These are phyloP conservation scores for Isoetes taiwanensis DNA, from an alignment of 75 land plant species.

Conservation along the genomic window DNA sequence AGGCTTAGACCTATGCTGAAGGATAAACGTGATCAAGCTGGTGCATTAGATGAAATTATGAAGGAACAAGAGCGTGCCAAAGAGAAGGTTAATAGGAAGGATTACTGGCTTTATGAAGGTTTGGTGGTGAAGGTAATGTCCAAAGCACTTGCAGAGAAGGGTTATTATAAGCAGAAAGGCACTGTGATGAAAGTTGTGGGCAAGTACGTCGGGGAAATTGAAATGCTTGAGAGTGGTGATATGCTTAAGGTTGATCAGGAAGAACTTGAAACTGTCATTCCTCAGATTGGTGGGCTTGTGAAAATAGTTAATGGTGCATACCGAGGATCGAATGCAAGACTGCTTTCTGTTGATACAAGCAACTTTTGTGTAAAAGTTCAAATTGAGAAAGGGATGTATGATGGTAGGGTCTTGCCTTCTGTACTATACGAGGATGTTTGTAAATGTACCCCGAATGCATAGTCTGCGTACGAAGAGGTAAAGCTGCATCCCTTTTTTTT, in stretches of 20 bases:
- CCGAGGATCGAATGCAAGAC: slow-evolving; percentile 65
- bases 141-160: slow-evolving; percentile 62
- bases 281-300: slow-evolving; percentile 83
- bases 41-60: slow-evolving; percentile 70
- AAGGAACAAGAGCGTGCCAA: slow-evolving; percentile 74
- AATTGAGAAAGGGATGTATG: slow-evolving; percentile 86
- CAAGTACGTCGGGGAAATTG: slow-evolving; percentile 83
- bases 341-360: slow-evolving; percentile 57
- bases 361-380: slow-evolving; percentile 73
- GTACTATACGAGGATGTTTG: slow-evolving; percentile 92
- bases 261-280: slow-evolving; percentile 93
- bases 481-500: no score
- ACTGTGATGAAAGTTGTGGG: slow-evolving; percentile 67
- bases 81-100: slow-evolving; percentile 77
- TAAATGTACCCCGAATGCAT: slow-evolving; percentile 42
- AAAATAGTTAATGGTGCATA: slow-evolving; percentile 94
- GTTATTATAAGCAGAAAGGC: slow-evolving; percentile 90
- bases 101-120: slow-evolving; percentile 83
- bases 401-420: slow-evolving; percentile 61
- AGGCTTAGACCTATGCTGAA: background rate
- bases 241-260: slow-evolving; percentile 83
- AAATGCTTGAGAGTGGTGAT: slow-evolving; percentile 77
- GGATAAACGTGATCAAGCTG: slow-evolving; percentile 3
- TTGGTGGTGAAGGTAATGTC: slow-evolving; percentile 91
- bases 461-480: no score